A percentile compares a stretch with the other conserved stretches of the same genome.
These are phyloP conservation scores for Stipa capillata DNA, from an alignment of 176 grass and related monocot species.

Conservation along the genomic window DNA sequence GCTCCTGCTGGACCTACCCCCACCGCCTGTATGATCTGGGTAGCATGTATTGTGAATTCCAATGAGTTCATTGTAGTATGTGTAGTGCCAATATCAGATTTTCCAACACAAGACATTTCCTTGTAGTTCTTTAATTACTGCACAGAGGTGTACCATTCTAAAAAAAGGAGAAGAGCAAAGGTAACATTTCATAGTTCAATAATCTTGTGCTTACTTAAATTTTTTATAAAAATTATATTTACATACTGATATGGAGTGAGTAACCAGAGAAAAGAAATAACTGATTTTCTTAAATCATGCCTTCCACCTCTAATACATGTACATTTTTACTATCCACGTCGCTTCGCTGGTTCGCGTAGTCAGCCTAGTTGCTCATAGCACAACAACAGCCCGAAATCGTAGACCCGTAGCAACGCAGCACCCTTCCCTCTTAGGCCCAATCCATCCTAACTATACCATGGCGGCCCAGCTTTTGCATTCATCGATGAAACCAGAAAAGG, in stretches of 20 bases:
- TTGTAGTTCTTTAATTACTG: neutral
- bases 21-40: constrained; percentile 57
- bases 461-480: too few relatives aligned
- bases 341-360: neutral
- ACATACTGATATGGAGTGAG: too few relatives aligned
- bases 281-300: too few relatives aligned
- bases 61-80: constrained; percentile 6
- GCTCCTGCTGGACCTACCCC: constrained; percentile 87
- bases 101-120: neutral
- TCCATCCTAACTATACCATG: too few relatives aligned
- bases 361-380: neutral
- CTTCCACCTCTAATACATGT: too few relatives aligned
- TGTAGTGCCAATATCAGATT: constrained; percentile 15
- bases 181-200: neutral
- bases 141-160: neutral
- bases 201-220: too few relatives aligned
- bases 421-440: neutral
- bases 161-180: neutral
- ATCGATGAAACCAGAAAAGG: too few relatives aligned
- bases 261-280: too few relatives aligned
- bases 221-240: too few relatives aligned
- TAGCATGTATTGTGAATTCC: neutral
- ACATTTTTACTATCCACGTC: too few relatives aligned
- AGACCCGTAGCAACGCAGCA: neutral
- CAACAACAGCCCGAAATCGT: neutral